Conservation (phyloP, 139 green algal species). For the Chlorella sp. region DNA sequence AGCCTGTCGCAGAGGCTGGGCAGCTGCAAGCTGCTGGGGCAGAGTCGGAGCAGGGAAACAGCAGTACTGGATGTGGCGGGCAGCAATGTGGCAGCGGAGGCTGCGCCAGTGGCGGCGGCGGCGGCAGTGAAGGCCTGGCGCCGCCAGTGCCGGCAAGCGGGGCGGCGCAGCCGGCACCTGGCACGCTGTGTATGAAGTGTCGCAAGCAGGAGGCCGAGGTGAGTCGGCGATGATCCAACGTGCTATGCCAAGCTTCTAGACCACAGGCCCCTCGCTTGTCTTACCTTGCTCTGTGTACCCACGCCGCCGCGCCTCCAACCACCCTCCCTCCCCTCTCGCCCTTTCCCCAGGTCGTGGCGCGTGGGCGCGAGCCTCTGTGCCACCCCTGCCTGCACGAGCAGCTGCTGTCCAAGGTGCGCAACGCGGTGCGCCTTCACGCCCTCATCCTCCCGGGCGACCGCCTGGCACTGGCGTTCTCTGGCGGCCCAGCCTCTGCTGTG, state of each 20-base stretch:
- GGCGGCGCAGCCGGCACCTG: not conserved
- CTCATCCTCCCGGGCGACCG: conserved; percentile 54
- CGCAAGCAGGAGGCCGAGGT: conserved; percentile 18
- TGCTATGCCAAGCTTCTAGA: not conserved
- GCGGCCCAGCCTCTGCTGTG: conserved; percentile 52
- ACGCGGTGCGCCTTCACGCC: conserved; percentile 44
- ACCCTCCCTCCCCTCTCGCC: not conserved
- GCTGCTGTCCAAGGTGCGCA: conserved; percentile 51
- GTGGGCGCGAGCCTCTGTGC: conserved; percentile 68
- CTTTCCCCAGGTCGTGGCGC: conserved; percentile 48
- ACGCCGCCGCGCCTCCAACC: not conserved
- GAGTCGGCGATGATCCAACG: not conserved
- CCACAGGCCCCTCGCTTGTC: not conserved
- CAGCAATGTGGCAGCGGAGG: not conserved
- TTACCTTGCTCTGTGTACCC: not conserved
- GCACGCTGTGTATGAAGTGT: conserved; percentile 32
- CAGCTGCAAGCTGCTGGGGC: too few relatives aligned
- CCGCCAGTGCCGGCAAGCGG: not conserved
- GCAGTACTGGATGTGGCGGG: not conserved
- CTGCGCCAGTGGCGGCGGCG: not conserved
- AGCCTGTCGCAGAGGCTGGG: too few relatives aligned
- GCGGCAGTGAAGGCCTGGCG: not conserved
- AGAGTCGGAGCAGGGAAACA: too few relatives aligned
- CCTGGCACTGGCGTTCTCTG: conserved; percentile 68
- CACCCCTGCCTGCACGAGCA: conserved; percentile 57